Percentiles rank a stretch among this genome's conserved stretches.
These are phyloP conservation scores for Aciculosporium take DNA, from an alignment of 2,329 filamentous ascomycete genomes.

Conservation along the genomic window DNA sequence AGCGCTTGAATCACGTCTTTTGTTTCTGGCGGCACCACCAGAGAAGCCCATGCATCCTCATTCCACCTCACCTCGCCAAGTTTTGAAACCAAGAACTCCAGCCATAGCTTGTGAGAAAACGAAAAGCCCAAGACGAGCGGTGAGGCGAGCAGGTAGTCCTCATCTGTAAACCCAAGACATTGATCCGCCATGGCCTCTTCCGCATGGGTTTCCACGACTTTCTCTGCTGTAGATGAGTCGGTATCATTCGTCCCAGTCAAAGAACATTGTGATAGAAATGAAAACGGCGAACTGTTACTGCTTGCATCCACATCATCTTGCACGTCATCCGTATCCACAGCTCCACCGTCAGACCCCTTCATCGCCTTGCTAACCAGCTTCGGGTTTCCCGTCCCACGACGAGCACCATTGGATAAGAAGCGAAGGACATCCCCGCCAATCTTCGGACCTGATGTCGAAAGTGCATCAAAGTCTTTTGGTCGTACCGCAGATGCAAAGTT, in stretches of 20 bases:
- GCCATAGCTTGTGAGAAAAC: conserved; percentile 80
- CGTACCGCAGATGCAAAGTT: conserved; percentile 65
- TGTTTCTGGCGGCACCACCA: conserved; percentile 53
- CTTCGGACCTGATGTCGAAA: conserved; percentile 35
- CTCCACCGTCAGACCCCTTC: background rate
- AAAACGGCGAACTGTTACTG: conserved; percentile 34
- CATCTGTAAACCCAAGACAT: conserved; percentile 53
- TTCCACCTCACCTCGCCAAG: conserved; percentile 78
- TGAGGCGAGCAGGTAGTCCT: conserved; percentile 72
- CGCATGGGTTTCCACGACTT: conserved; percentile 4
- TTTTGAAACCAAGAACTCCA: conserved; percentile 70
- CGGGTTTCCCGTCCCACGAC: conserved; percentile 26
- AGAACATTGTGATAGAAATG: too few species aligned
- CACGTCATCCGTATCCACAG: conserved; percentile 17
- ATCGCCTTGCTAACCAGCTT: background rate
- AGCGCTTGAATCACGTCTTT: conserved; percentile 59
- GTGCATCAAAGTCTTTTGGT: conserved; percentile 51
- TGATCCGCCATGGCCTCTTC: conserved; percentile 8
- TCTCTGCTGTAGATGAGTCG: conserved; percentile 2
- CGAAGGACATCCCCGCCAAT: conserved; percentile 22
- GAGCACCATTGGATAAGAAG: conserved; percentile 23
- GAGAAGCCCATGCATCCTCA: conserved; percentile 63
- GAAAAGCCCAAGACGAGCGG: conserved; percentile 77
- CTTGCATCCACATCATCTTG: conserved; percentile 19
- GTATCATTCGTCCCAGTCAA: background rate